Conservation (phyloP, 2,329 filamentous ascomycete species). For the Phyllosticta capitalensis region DNA sequence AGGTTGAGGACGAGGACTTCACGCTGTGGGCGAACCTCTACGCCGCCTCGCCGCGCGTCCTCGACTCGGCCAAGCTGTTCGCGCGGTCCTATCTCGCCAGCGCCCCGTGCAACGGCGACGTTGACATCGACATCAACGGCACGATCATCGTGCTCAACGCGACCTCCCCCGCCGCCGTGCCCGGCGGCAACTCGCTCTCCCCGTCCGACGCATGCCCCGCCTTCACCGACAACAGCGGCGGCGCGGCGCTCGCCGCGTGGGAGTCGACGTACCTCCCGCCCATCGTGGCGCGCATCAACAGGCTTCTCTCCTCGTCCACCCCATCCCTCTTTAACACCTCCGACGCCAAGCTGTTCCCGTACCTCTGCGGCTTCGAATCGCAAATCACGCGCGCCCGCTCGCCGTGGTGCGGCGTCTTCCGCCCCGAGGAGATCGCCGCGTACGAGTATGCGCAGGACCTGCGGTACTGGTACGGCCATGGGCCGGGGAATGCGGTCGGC, state of each 20-base stretch:
- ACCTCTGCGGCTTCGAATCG: constrained; percentile 62
- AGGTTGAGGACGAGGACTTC: constrained; percentile 43
- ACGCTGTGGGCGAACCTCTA: constrained; percentile 59
- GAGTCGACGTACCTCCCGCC: constrained; percentile 44
- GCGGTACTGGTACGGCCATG: constrained; percentile 57
- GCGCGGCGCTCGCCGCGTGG: constrained; percentile 40
- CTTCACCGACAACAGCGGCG: constrained; percentile 46
- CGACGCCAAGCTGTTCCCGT: constrained; percentile 52
- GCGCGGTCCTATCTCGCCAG: constrained; percentile 52
- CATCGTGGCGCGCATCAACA: constrained; percentile 46
- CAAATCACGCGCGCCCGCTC: constrained; percentile 53
- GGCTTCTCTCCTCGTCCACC: constrained; percentile 31
- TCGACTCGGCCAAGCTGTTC: constrained; percentile 54
- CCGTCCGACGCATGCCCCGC: constrained; percentile 54
- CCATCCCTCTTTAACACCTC: constrained; percentile 37
- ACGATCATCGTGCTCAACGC: constrained; percentile 50
- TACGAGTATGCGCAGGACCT: constrained; percentile 62
- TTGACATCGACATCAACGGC: constrained; percentile 44
- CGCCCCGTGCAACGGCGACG: too few relatives aligned
- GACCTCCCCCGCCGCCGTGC: constrained; percentile 44
- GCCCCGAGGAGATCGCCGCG: constrained; percentile 49
- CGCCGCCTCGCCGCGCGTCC: constrained; percentile 40
- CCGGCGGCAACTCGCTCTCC: constrained; percentile 46
- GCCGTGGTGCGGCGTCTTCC: constrained; percentile 55
- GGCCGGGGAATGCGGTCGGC: constrained; percentile 46